phyloP scores from a whole-genome alignment of 2,329 filamentous ascomycete genomes.

The Graphilbum ipis-grandicollis region DNA sequence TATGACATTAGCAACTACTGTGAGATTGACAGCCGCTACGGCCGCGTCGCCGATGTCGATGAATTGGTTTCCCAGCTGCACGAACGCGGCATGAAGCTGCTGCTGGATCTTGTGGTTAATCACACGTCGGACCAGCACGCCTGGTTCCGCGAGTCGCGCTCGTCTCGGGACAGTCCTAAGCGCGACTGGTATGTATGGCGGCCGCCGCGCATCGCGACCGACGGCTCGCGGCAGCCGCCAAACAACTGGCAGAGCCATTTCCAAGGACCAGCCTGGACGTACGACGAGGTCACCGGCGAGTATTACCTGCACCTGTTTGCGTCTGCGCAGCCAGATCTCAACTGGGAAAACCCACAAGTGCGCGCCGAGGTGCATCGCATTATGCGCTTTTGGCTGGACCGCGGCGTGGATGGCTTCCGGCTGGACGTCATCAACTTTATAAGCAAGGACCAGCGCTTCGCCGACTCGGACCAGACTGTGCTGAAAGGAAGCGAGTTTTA shows the following conservation, averaged over 20 bases:
- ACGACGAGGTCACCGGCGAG: slow-evolving; percentile 50
- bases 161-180: slow-evolving; percentile 41
- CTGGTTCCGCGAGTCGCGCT: slow-evolving; percentile 51
- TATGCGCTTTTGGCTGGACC: slow-evolving; percentile 63
- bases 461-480: slow-evolving; percentile 28
- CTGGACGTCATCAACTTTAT: slow-evolving; percentile 60
- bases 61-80: slow-evolving; percentile 40
- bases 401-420: slow-evolving; percentile 54
- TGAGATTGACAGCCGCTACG: slow-evolving; percentile 31
- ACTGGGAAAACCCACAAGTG: slow-evolving; percentile 58
- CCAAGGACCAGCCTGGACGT: slow-evolving; percentile 47
- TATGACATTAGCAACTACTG: slow-evolving; percentile 51
- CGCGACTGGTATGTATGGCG: slow-evolving; percentile 31
- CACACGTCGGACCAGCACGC: slow-evolving; percentile 55
- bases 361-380: slow-evolving; percentile 53
- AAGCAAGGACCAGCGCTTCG: slow-evolving; percentile 38
- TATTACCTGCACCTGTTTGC: slow-evolving; percentile 67
- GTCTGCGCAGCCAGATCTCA: slow-evolving; percentile 46
- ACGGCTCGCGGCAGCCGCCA: slow-evolving; percentile 47
- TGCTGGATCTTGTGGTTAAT: slow-evolving; percentile 61
- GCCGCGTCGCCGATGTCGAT: slow-evolving; percentile 46
- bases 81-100: slow-evolving; percentile 32
- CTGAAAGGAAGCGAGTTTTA: slow-evolving; percentile 21
- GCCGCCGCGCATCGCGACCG: slow-evolving; percentile 22
- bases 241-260: slow-evolving; percentile 58